These are phyloP conservation scores for Stephanodiscus triporus DNA, from an alignment of 108 stramenopile genomes.

Conservation along the genomic window DNA sequence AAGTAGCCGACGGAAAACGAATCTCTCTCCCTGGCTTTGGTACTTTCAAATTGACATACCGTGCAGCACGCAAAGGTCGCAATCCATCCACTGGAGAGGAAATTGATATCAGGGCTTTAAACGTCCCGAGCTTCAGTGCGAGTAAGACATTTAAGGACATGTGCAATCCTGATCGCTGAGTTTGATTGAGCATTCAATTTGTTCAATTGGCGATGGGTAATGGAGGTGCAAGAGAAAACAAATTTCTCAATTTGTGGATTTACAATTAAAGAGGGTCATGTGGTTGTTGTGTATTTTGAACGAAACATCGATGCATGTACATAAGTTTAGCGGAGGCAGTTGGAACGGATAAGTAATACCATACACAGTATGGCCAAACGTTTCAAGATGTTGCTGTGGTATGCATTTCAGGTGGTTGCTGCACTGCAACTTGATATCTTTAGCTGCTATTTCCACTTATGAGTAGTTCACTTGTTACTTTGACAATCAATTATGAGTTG, in stretches of 20 bases:
- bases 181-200: not conserved
- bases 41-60: conserved; percentile 77
- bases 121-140: conserved; percentile 77
- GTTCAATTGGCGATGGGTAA: not conserved
- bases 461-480: not conserved
- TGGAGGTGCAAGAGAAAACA: not conserved
- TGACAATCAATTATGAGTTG: too few relatives aligned
- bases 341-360: not conserved
- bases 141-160: conserved; percentile 89
- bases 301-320: not conserved
- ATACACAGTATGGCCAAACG: not conserved
- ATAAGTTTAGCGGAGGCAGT: not conserved
- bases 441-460: not conserved
- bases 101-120: conserved; percentile 78
- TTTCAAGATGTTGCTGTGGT: not conserved
- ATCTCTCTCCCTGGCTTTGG: conserved; percentile 87
- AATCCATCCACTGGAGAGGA: conserved; percentile 93
- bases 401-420: not conserved
- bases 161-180: conserved; percentile 57
- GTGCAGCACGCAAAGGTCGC: conserved; percentile 85
- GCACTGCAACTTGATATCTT: not conserved
- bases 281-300: not conserved
- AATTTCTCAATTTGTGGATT: not conserved
- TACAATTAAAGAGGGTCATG: not conserved
- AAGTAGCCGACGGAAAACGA: conserved; percentile 68